These are phyloP conservation scores for Chrysanthemum makinoi DNA, from an alignment of 129 eudicot species.

Conservation along the genomic window DNA sequence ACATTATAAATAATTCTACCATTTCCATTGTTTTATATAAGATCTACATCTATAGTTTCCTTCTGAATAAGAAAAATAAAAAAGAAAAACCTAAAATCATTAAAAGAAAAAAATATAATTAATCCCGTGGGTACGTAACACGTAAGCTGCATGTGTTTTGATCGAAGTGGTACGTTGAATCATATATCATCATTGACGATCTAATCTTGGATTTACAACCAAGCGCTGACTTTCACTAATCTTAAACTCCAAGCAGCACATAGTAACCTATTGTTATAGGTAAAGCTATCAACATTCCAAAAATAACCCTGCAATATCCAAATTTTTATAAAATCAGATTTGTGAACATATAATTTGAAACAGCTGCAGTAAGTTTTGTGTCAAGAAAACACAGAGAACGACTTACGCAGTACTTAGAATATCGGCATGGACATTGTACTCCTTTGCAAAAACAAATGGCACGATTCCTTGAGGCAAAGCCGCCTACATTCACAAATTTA, in stretches of 20 bases:
- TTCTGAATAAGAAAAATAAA: slow-evolving; percentile 22
- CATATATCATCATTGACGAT: slow-evolving; percentile 33
- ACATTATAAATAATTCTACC: slow-evolving; percentile 16
- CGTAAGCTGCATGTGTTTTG: slow-evolving; percentile 38
- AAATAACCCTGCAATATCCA: slow-evolving; percentile 71
- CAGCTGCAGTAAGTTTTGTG: not conserved
- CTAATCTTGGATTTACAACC: slow-evolving; percentile 29
- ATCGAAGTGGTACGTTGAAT: slow-evolving; percentile 32
- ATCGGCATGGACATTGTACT: slow-evolving; percentile 89
- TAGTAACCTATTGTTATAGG: slow-evolving; percentile 91
- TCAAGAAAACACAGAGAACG: not conserved
- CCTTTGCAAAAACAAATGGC: slow-evolving; percentile 95
- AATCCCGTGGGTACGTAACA: slow-evolving; percentile 28
- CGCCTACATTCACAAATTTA: slow-evolving; percentile 47
- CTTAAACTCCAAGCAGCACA: slow-evolving; percentile 82
- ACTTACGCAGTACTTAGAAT: slow-evolving; percentile 96
- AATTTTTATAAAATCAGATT: not conserved
- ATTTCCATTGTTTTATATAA: slow-evolving; percentile 22
- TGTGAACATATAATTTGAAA: not conserved
- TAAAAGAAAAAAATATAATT: not conserved
- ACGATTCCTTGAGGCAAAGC: slow-evolving; percentile 98
- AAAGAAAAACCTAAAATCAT: not conserved
- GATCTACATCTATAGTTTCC: slow-evolving; percentile 32
- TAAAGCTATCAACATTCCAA: slow-evolving; percentile 91
- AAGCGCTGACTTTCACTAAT: slow-evolving; percentile 25